These are phyloP conservation scores for Starmerella bombi DNA, from an alignment of 805 yeast species.

Conservation along the genomic window DNA sequence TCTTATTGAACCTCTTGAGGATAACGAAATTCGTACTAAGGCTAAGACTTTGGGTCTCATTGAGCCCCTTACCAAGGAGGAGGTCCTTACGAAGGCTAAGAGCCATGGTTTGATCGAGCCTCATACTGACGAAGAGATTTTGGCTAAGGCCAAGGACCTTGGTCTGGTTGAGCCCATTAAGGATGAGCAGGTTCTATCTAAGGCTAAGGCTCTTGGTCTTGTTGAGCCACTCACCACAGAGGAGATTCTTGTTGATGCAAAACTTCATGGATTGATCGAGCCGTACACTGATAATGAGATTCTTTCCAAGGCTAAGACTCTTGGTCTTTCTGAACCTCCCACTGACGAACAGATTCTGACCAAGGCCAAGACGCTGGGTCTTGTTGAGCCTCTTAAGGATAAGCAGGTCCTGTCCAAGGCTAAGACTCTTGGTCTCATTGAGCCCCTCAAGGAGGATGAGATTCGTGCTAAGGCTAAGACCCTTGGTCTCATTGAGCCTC, in stretches of 20 bases:
- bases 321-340: slow-evolving; percentile 11
- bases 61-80: slow-evolving; percentile 2
- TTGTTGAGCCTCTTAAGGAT: slow-evolving; percentile 8
- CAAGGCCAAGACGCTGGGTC: slow-evolving; percentile 12
- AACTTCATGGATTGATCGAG: slow-evolving; percentile 46
- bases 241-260: slow-evolving; percentile 17
- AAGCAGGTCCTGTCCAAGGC: slow-evolving; percentile 14
- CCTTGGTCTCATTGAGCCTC: slow-evolving; percentile 22
- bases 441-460: slow-evolving; percentile 6
- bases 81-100: slow-evolving; percentile 2
- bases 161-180: slow-evolving; percentile 19
- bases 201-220: slow-evolving; percentile 26
- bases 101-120: slow-evolving; percentile 19
- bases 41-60: slow-evolving; percentile 17
- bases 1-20: slow-evolving; percentile 5
- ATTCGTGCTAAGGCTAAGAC: slow-evolving; percentile 3
- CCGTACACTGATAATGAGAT: slow-evolving; percentile 20
- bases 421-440: slow-evolving; percentile 19
- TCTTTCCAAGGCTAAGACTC: slow-evolving; percentile 5
- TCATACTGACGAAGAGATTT: slow-evolving; percentile 23
- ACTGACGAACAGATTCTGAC: slow-evolving; percentile 6
- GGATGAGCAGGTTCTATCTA: slow-evolving; percentile 32
- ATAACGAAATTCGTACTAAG: slow-evolving; percentile 9
- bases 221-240: slow-evolving; percentile 37
- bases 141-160: slow-evolving; percentile 18